Base-by-base conservation (phyloP, 139 green algal species). In the Coccomyxa sp. region DNA sequence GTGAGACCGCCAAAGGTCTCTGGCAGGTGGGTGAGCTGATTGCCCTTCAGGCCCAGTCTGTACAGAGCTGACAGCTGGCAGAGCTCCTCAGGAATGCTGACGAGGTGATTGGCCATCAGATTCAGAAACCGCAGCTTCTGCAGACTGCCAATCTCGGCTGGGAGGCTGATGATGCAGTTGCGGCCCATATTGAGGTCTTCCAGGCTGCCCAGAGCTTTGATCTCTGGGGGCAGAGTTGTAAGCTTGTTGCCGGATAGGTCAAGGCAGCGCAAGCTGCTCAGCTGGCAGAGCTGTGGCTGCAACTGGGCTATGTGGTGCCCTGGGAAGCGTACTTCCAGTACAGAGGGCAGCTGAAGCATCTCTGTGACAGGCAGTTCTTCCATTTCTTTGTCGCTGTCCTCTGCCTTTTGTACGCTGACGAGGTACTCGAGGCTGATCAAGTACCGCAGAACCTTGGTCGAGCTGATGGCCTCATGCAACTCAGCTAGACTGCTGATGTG, bases 1-100 rank as follows among this genome's bases (percentile, higher is more conserved):
- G 36, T 79, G 8, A 90, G 76, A 31, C 55, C 36, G n/a, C 55
- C 81, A 76, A 90, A 79, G 72, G 54, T 81, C 36, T 55, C 41
- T 29, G 88, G 88, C 74, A 92, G 82, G 16, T 38, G 10, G 5
- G 36, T 55, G 36, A 92, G 79, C 74, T 88, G 73, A 80, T 96
- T 96, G 83, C 76, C 75, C 85, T 92, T 94, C 0, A 94, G 79
- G n/a, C 92, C 92, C 24, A 94, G 86, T 0, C 81, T 80, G 39
- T 86, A 82, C 6, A 94, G 83, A 2, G 8, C 16, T 18, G 76
- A 73, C 29, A 92, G 87, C 40, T 73, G 16, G 78, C 88, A 86
- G 37, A 93, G 78, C 68, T 79, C 41, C 14, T 78, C 39, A 31
- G 88, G 89, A 55, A 93, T 73, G 40, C 33, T 70, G 7, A 40